phyloP scores from a whole-genome alignment of 768 basidiomycete species.

The Amanita molliuscula region DNA sequence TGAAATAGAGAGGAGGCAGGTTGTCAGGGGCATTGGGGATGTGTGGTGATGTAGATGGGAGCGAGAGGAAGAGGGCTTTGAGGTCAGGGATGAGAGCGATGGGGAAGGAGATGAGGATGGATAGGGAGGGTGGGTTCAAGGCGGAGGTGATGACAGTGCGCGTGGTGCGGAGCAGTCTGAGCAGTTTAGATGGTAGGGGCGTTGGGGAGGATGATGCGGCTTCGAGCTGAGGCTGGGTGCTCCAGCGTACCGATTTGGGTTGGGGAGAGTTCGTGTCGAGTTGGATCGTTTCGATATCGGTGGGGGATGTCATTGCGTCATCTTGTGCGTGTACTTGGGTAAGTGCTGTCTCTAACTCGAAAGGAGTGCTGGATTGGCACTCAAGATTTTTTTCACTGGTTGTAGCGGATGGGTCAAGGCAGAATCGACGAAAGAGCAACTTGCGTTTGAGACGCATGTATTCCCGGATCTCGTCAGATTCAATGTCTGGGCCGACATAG shows the following conservation, averaged over 20 bases:
- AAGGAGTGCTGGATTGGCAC: background rate
- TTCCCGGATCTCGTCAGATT: conserved; percentile 45
- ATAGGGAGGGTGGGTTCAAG: conserved; percentile 36
- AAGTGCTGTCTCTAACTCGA: background rate
- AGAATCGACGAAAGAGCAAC: background rate
- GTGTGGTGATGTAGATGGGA: conserved; percentile 30
- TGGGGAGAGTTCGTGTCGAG: background rate
- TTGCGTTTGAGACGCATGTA: conserved; percentile 27
- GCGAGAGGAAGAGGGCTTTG: conserved; percentile 51
- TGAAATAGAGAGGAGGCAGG: conserved; percentile 51
- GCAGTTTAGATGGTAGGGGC: background rate
- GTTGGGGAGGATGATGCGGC: conserved; percentile 3
- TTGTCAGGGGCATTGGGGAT: conserved; percentile 48
- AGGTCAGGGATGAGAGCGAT: conserved; percentile 46
- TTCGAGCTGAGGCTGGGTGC: background rate
- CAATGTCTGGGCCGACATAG: conserved; percentile 53
- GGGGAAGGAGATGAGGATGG: conserved; percentile 43
- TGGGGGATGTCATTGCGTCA: background rate
- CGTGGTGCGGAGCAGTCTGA: conserved; percentile 1
- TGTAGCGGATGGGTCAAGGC: background rate
- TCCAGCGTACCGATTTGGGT: background rate
- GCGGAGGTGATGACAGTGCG: conserved; percentile 25
- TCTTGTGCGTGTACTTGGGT: background rate
- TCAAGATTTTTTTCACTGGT: background rate
- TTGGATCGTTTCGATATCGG: background rate